A percentile compares a stretch with the other conserved stretches of the same genome.
These are phyloP conservation scores for Infundibulicybe gibba DNA, from an alignment of 768 basidiomycete species.

Conservation along the genomic window DNA sequence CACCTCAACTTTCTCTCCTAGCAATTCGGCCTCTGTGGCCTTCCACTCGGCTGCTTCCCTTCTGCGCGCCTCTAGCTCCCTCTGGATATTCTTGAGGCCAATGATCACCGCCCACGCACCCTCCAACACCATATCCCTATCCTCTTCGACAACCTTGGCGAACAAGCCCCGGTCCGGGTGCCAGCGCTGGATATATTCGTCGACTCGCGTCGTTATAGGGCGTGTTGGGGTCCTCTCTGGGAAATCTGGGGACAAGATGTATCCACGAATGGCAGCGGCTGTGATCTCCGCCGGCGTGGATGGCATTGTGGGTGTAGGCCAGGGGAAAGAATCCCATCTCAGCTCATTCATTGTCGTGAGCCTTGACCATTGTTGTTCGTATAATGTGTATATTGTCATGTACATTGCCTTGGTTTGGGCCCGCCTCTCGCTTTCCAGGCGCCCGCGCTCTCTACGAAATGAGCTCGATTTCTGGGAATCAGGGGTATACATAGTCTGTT, in stretches of 20 bases:
- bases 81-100: too few relatives aligned
- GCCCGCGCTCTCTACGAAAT: too few relatives aligned
- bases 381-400: constrained; percentile 45
- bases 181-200: constrained; percentile 73
- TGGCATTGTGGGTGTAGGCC: constrained; percentile 66
- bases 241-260: constrained; percentile 31
- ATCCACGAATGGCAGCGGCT: constrained; percentile 49
- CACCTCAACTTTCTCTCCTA: constrained; percentile 10
- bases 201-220: constrained; percentile 65
- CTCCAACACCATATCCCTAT: too few relatives aligned
- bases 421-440: constrained; percentile 51
- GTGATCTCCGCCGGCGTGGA: constrained; percentile 60
- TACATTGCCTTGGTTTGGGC: constrained; percentile 53
- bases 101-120: too few relatives aligned
- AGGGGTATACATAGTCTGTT: constrained; percentile 37
- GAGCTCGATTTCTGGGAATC: constrained; percentile 49
- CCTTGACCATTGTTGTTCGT: constrained; percentile 60
- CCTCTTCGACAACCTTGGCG: too few relatives aligned
- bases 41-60: constrained; percentile 20
- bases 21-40: constrained; percentile 16
- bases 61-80: constrained; percentile 20
- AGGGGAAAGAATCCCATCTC: constrained; percentile 68
- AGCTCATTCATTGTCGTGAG: constrained; percentile 38
- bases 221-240: constrained; percentile 50
- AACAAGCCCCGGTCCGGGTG: constrained; percentile 83